Base-by-base conservation (phyloP, 306 rosid genomes). In the Inga oerstediana region DNA sequence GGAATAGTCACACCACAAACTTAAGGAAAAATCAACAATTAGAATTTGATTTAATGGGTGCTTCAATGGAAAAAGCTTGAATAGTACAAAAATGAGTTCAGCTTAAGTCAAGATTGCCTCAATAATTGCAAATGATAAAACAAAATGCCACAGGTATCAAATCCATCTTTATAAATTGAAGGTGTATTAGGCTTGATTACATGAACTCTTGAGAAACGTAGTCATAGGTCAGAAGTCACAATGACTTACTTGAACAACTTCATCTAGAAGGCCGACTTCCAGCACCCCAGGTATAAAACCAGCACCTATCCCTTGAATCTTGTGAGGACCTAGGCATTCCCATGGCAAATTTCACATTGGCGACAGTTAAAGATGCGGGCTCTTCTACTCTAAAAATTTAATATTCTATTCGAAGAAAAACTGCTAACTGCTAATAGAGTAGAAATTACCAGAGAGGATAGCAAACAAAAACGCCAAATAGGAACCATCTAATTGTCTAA, bases 271-370 rank as follows among this genome's bases (percentile, higher is more conserved):
- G 78, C 79, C 80, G 75, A 89, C 92, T 4, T 94, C 97, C 84
- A 94, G 86, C 82, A 94, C 98, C 27, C 92, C 93, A n/a, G 93
- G 97, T 65, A 92, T 45, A 83, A 94, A 94, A 79, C 97, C 98
- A 82, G 94, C 97, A 56, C 98, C 98, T 75, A 94, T 94, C 84
- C 98, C 98, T 88, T 94, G 94, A 87, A 94, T 94, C 90, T 94
- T 94, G 89, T 94, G 98, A 13, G 97, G 97, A 85, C 98, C 98
- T 94, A 79, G 41, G 80, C 84, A 88, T 75, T 71, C 54, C 73
- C 78, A 52, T 35, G 72, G 77, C 70, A 46, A 77, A 51, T 80
- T 80, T 20, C 32, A 74, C 30, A 24, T 81, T 79, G 86, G 34
- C 39, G 74, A 80, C 35, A 11, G 20, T 52, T 35, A 73, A 66